Evolutionary conservation across 805 yeast species (phyloP).

Genomic region (Schwanniomyces pseudopolymorphus): DNA sequence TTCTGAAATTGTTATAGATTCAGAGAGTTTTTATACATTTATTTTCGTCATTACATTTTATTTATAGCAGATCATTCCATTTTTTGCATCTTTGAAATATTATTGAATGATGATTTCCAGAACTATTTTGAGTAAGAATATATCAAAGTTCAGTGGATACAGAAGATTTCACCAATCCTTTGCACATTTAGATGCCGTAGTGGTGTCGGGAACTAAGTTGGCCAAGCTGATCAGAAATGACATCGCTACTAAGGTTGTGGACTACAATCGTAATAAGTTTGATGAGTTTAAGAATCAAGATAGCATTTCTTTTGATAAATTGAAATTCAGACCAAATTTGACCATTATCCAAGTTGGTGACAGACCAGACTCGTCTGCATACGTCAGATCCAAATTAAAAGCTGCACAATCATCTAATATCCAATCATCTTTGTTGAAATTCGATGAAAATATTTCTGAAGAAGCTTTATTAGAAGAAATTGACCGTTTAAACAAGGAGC

Average conservation of each 20-base stretch:
- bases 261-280: constrained; percentile 31
- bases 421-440: constrained; percentile 60
- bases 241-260: constrained; percentile 41
- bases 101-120: constrained; percentile 1
- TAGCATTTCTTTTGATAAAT: constrained; percentile 23
- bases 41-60: background rate
- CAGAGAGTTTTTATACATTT: background rate
- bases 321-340: constrained; percentile 66
- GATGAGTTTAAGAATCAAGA: constrained; percentile 14
- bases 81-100: constrained; percentile 2
- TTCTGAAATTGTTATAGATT: background rate
- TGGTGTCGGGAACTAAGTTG: constrained; percentile 43
- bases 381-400: constrained; percentile 87
- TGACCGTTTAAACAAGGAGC: constrained; percentile 67
- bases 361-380: constrained; percentile 87
- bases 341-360: constrained; percentile 88
- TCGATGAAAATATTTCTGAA: constrained; percentile 63
- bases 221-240: constrained; percentile 36
- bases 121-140: background rate
- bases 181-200: constrained; percentile 8
- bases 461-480: constrained; percentile 59
- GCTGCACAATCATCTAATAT: constrained; percentile 86
- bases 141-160: background rate
- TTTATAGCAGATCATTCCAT: background rate
- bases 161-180: constrained; percentile 1